Conservation (phyloP, 345 rosid species). For the Bruguiera gymnorhiza region DNA sequence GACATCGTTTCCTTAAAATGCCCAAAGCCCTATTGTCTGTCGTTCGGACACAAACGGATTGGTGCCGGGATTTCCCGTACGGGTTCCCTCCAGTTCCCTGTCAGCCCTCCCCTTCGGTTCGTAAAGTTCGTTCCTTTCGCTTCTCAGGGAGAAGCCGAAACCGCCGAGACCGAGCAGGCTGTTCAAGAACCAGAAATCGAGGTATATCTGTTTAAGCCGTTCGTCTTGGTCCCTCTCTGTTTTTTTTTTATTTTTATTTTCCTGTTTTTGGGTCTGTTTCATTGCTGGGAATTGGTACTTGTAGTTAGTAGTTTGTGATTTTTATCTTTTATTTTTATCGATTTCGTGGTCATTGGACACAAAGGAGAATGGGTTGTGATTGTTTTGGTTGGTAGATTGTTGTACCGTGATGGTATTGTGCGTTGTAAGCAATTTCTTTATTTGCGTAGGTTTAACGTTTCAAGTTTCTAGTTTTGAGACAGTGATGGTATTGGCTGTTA, state of each 20-base stretch:
- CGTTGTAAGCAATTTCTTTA: too few species aligned
- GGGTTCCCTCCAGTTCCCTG: conserved; percentile 33
- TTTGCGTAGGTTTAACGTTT: too few species aligned
- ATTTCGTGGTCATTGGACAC: background rate
- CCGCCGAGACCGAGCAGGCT: conserved; percentile 44
- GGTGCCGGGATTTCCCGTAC: conserved; percentile 9
- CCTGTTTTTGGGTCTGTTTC: background rate
- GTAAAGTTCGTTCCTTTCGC: conserved; percentile 46
- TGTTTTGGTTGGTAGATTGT: background rate
- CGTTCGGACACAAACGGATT: conserved; percentile 37
- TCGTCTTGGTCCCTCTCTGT: background rate
- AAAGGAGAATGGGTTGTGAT: background rate
- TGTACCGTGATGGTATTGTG: too few species aligned
- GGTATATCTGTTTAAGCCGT: conserved; percentile 31
- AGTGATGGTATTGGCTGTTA: too few species aligned
- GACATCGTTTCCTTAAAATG: conserved; percentile 20
- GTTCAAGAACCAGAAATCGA: conserved; percentile 52
- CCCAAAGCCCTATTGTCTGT: conserved; percentile 33
- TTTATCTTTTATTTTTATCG: too few species aligned
- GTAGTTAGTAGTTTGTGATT: background rate
- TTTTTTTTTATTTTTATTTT: background rate
- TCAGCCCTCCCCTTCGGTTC: conserved; percentile 37
- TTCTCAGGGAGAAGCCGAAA: conserved; percentile 61
- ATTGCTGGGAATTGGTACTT: background rate
- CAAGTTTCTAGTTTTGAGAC: too few species aligned